Evolutionary conservation across 148 eudicot species (phyloP).

Genomic region (Camellia japonica): DNA sequence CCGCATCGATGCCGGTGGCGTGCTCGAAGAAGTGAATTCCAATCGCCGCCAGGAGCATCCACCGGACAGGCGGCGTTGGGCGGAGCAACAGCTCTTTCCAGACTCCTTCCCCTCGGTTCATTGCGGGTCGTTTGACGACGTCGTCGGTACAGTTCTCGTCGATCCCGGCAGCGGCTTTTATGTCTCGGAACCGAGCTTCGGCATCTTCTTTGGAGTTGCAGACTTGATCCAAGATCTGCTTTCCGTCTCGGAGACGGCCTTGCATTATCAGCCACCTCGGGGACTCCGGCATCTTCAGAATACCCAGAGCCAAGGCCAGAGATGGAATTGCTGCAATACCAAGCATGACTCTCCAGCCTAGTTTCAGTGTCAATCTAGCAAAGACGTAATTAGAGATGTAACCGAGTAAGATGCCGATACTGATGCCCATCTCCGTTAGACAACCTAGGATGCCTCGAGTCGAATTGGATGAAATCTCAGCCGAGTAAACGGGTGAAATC

Average conservation of each 20-base stretch:
- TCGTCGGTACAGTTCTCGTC: slow-evolving; percentile 23
- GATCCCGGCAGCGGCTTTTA: slow-evolving; percentile 32
- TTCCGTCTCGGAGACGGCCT: slow-evolving; percentile 59
- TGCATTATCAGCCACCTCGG: slow-evolving; percentile 72
- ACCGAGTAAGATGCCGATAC: slow-evolving; percentile 59
- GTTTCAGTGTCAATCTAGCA: slow-evolving; percentile 32
- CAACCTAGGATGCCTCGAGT: slow-evolving; percentile 66
- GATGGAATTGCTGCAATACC: slow-evolving; percentile 66
- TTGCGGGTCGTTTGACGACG: background rate
- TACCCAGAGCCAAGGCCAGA: slow-evolving; percentile 20
- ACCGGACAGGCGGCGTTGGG: slow-evolving; percentile 50
- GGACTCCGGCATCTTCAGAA: slow-evolving; percentile 8
- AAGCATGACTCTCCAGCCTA: slow-evolving; percentile 82
- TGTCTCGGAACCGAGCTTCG: slow-evolving; percentile 33
- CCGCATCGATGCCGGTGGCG: slow-evolving; percentile 76
- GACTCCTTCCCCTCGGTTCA: slow-evolving; percentile 19
- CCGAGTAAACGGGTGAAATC: slow-evolving; percentile 77
- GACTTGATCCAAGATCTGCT: slow-evolving; percentile 28
- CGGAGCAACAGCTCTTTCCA: slow-evolving; percentile 56
- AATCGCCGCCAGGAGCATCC: slow-evolving; percentile 54
- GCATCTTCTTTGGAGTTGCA: slow-evolving; percentile 59
- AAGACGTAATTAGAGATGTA: slow-evolving; percentile 58
- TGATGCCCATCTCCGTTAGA: slow-evolving; percentile 67
- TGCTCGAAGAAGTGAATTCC: slow-evolving; percentile 85
- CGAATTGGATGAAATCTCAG: slow-evolving; percentile 65